Evolutionary conservation across 345 rosid genomes (phyloP).

Genomic region (Theobroma cacao): DNA sequence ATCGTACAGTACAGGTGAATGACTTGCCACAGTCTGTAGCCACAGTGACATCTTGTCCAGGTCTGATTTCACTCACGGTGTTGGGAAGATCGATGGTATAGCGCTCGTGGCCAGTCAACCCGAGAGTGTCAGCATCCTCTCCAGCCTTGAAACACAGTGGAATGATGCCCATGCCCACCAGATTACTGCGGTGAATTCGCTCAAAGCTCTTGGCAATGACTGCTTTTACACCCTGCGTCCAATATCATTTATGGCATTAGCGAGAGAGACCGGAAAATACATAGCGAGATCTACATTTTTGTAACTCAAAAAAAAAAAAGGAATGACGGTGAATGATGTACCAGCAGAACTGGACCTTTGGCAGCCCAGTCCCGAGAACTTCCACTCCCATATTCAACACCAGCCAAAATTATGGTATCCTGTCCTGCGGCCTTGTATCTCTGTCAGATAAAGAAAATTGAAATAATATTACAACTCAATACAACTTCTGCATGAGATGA

Average conservation of each 20-base stretch:
- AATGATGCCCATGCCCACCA: constrained; percentile 89
- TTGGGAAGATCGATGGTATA: constrained; percentile 66
- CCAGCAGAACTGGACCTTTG: constrained; percentile 93
- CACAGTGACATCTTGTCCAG: constrained; percentile 83
- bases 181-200: constrained; percentile 81
- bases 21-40: constrained; percentile 65
- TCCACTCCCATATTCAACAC: constrained; percentile 95
- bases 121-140: constrained; percentile 75
- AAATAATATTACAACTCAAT: neutral
- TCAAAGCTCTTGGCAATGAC: constrained; percentile 90
- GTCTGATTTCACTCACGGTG: constrained; percentile 62
- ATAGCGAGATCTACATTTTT: neutral
- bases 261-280: neutral
- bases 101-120: constrained; percentile 78
- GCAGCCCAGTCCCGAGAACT: constrained; percentile 99
- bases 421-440: constrained; percentile 73
- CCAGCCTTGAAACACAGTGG: constrained; percentile 85
- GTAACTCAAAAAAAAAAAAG: neutral
- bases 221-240: constrained; percentile 83
- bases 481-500: too few species aligned
- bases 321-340: constrained; percentile 24
- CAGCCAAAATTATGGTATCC: constrained; percentile 72
- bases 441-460: constrained; percentile 34
- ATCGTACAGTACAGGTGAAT: constrained; percentile 63
- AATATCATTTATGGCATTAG: neutral